Base-by-base conservation (phyloP, 2,329 filamentous ascomycete genomes). In the Aureobasidium melanogenum region DNA sequence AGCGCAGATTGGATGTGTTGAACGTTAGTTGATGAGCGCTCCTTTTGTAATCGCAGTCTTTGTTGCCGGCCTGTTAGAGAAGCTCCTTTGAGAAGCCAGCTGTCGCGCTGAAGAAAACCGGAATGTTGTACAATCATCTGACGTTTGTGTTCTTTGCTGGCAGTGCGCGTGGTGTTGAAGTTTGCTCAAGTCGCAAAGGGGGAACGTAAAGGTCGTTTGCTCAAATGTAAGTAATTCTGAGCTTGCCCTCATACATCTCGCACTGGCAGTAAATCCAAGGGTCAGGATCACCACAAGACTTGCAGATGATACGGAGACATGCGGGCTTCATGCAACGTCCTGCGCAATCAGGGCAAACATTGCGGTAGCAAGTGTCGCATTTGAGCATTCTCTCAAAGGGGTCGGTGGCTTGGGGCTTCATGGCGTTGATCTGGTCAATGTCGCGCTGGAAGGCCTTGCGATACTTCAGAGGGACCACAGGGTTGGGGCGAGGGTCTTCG, bases 301-400 rank as follows among this genome's bases (percentile, higher is more conserved):
- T 62, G 52, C 60, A 62, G 28, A 34, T 51, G 36, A 62, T 22
- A 5, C 34, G 26, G 8, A 44, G 34, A 57, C 51, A 62, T 30
- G 32, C 32, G 10, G 50, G 10, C 28, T 51, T 38, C 30, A 34
- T 34, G 50, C 60, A 62, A 24, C 60, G 60, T 6, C 60, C 60
- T 3, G 60, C 60, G 51, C 66, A 67, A 22, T 62, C 34, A 15
- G 66, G 62, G 34, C 66, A 67, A 34, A 67, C 59, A 17, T 59
- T 44, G 52, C 50, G 60, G 36, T 61, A 47, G 43, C 67, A 69
- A 17, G 61, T 58, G 6, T n/a, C 54, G 61, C 67, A 69, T 8
- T 47, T 60, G 60, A 68, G 50, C 44, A 67, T 66, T 24, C 60
- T 62, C 22, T 61, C 46, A 43, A 62, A 67, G 1, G 56, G 64